Base-by-base conservation (phyloP, 345 rosid genomes). In the Aquilaria yunnanensis region DNA sequence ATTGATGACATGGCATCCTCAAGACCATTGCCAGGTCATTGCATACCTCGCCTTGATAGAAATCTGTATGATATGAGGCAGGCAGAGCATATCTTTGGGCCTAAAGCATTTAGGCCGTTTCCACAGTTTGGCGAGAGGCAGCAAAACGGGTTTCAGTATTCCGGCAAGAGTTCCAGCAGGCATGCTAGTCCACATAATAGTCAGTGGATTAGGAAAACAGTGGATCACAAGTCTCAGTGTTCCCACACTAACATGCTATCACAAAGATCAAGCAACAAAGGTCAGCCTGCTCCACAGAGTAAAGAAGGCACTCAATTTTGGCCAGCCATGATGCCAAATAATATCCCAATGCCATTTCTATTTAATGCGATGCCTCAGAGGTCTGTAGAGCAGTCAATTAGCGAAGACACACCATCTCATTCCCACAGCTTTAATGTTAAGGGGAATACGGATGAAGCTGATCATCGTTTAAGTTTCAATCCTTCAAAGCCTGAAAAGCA, bases 251-350 rank as follows among this genome's bases (percentile, higher is more conserved):
- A 70, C 60, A 52, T 68, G 52, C 75, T 69, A 71, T 51, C 64
- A 56, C 54, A 80, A 23, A 74, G 77, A 58, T 54, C 71, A 55
- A 81, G 80, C 61, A 72, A 69, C 55, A 61, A 83, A 3, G 79
- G 86, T 81, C 81, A 78, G 62, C 72, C 71, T 66, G 73, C 63
- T 59, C 76, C 82, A 14, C 82, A 75, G 57, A 71, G 71, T 67
- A 75, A 77, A 71, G 93, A 81, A 70, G 69, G 78, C 55, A 58
- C 74, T 70, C 79, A 54, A 63, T 70, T 67, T 16, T 82, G 87
- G 79, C 51, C 89, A 57, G 64, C 92, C 67, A 33, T 69, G 72
- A 60, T 77, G 43, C 73, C 88, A 65, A 87, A 71, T 75, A 76
- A 47, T 45, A 5, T 37, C 43, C 43, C 43, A 3, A 9, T 37